These are phyloP conservation scores for Clitopilus hobsonii DNA, from an alignment of 768 basidiomycete species.

Conservation along the genomic window DNA sequence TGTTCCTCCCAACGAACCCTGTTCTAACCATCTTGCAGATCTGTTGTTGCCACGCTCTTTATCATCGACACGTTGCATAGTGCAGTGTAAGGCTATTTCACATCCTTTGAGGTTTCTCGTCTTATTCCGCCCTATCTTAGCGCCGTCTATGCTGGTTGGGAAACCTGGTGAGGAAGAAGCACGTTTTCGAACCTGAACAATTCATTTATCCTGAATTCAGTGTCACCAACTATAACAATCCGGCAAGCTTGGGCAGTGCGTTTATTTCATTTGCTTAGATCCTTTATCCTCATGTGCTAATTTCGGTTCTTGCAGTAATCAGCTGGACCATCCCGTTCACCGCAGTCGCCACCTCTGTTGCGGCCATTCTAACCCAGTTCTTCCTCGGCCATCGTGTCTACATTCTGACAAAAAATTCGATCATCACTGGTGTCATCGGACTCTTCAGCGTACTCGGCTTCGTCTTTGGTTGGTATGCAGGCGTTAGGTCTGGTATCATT, in stretches of 20 bases:
- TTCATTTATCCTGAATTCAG: constrained; percentile 21
- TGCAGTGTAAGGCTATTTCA: constrained; percentile 15
- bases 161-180: constrained; percentile 14
- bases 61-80: constrained; percentile 30
- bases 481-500: constrained; percentile 38
- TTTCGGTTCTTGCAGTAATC: constrained; percentile 22
- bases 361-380: constrained; percentile 45
- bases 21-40: constrained; percentile 11
- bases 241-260: constrained; percentile 27
- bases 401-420: constrained; percentile 28
- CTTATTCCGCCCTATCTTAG: constrained; percentile 8
- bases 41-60: constrained; percentile 24
- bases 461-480: constrained; percentile 37
- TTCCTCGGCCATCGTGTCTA: constrained; percentile 41
- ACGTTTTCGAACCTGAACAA: neutral
- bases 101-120: constrained; percentile 3
- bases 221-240: constrained; percentile 35
- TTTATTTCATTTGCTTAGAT: neutral
- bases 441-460: constrained; percentile 34
- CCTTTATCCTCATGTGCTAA: neutral
- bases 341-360: constrained; percentile 37
- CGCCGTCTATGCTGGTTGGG: constrained; percentile 26
- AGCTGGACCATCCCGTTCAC: constrained; percentile 51
- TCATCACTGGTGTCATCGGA: constrained; percentile 29
- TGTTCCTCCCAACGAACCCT: neutral